These are phyloP conservation scores for Tolypocladium ovalisporum DNA, from an alignment of 2,329 filamentous ascomycete species.

Conservation along the genomic window DNA sequence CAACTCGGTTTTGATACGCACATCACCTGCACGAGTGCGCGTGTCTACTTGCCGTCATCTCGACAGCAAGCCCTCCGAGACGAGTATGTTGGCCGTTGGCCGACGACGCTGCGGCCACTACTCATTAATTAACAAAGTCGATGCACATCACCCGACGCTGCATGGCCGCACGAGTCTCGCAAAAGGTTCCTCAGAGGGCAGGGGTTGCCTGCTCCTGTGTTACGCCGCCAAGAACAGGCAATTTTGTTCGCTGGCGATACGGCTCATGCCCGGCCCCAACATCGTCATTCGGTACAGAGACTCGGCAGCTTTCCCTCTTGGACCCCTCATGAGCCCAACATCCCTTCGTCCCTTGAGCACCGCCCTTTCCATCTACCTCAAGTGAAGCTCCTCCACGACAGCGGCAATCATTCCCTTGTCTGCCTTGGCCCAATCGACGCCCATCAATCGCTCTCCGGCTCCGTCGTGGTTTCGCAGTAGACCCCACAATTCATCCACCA, in stretches of 20 bases:
- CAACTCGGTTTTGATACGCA: background rate
- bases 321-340: background rate
- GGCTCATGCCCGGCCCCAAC: background rate
- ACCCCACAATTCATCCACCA: slow-evolving; percentile 50
- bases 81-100: no score
- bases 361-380: background rate
- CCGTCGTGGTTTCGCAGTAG: slow-evolving; percentile 21
- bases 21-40: background rate
- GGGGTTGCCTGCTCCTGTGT: background rate
- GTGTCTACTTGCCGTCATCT: no score
- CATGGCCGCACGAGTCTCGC: background rate
- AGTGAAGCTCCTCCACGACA: slow-evolving; percentile 27
- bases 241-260: background rate
- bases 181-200: background rate
- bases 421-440: slow-evolving; percentile 48
- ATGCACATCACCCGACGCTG: background rate
- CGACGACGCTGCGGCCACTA: background rate
- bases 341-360: background rate
- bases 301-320: background rate
- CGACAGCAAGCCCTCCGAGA: no score
- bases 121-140: background rate
- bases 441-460: slow-evolving; percentile 27
- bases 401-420: slow-evolving; percentile 32
- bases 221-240: no score
- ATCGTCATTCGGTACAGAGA: background rate